Evolutionary conservation across 352 stramenopile species (phyloP).

Genomic region (Phytophthora pseudosyringae): DNA sequence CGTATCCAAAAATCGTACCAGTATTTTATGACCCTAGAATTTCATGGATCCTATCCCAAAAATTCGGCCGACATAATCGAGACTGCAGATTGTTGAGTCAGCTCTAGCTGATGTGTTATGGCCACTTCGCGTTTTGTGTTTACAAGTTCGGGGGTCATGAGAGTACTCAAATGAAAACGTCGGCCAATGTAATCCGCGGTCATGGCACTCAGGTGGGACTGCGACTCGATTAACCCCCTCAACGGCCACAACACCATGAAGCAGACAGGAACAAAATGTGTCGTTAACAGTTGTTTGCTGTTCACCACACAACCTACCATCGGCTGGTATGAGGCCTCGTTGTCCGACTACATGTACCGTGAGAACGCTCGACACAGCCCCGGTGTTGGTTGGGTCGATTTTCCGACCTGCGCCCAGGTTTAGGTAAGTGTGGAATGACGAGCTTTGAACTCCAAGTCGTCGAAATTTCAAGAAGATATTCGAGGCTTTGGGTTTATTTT

Average conservation of each 20-base stretch:
- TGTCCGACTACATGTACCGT: not conserved
- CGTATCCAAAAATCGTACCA: no score
- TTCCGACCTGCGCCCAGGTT: conserved; percentile 19
- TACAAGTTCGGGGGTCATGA: conserved; percentile 1
- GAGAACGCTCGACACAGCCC: no score
- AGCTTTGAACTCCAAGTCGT: not conserved
- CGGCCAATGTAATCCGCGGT: conserved; percentile 1
- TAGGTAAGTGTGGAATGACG: conserved; percentile 27
- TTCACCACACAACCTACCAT: no score
- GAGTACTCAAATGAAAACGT: not conserved
- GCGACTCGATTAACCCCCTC: not conserved
- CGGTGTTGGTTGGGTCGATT: conserved; percentile 3
- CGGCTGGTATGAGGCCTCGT: not conserved
- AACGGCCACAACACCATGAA: not conserved
- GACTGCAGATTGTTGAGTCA: conserved; percentile 6
- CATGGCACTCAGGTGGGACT: not conserved
- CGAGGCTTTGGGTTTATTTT: conserved; percentile 8
- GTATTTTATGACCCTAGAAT: not conserved
- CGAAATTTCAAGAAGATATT: conserved; percentile 21
- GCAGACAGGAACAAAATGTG: no score
- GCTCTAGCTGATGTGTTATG: not conserved
- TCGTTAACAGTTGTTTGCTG: no score
- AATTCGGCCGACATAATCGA: conserved; percentile 16
- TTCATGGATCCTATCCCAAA: conserved; percentile 1
- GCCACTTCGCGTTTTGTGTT: not conserved